Evolutionary conservation across 2,329 filamentous ascomycete genomes (phyloP).

Genomic region (Epichloe uncinata): DNA sequence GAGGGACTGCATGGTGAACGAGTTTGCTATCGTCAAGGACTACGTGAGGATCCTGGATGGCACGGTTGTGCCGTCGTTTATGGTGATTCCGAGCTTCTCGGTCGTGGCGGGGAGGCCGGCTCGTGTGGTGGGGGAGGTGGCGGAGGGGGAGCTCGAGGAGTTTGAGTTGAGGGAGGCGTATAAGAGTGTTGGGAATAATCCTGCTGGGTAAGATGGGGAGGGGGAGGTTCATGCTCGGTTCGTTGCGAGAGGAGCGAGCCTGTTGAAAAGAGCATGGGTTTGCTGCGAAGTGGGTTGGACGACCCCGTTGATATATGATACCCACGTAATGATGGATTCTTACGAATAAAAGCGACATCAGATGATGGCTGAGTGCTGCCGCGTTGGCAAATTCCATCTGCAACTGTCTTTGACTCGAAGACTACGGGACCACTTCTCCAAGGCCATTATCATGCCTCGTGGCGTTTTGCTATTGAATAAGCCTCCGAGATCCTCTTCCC

Average conservation of each 20-base stretch:
- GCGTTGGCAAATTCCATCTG: background rate
- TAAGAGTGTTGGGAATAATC: constrained; percentile 49
- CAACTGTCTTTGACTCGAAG: background rate
- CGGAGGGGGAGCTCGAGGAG: constrained; percentile 49
- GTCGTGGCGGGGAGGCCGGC: constrained; percentile 79
- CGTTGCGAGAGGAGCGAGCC: too few relatives aligned
- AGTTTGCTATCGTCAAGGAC: constrained; percentile 87
- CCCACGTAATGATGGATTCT: background rate
- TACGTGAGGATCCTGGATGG: constrained; percentile 80
- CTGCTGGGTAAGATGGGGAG: constrained; percentile 12
- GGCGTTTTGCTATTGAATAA: constrained; percentile 26
- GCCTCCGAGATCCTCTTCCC: constrained; percentile 47
- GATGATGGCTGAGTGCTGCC: background rate
- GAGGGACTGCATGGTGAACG: constrained; percentile 60
- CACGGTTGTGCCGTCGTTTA: constrained; percentile 69
- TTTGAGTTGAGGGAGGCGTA: constrained; percentile 53
- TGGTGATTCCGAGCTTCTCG: constrained; percentile 86
- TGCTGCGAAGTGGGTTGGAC: too few relatives aligned
- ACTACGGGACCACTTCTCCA: background rate
- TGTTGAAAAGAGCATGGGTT: too few relatives aligned
- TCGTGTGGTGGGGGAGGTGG: constrained; percentile 68
- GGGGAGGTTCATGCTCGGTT: background rate
- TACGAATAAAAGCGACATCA: background rate
- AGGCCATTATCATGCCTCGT: background rate
- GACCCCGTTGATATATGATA: too few relatives aligned